Evolutionary conservation across 2,329 filamentous ascomycete genomes (phyloP).

Genomic region (Calonectria pteridis): DNA sequence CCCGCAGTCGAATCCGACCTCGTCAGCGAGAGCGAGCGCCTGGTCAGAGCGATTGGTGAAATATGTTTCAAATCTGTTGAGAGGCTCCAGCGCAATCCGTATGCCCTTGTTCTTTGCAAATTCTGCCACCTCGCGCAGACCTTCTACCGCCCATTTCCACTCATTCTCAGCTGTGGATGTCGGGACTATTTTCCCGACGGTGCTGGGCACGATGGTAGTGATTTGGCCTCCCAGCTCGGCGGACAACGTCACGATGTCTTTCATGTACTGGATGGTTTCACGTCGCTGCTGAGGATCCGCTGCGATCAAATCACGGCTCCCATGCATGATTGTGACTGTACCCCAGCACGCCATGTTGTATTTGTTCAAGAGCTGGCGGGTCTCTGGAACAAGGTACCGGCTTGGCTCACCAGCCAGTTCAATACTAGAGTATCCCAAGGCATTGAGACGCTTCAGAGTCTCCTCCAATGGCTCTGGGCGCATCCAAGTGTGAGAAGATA

Average conservation of each 20-base stretch:
- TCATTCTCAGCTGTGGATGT: conserved; percentile 33
- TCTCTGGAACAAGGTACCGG: conserved; percentile 12
- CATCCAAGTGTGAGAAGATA: conserved; percentile 40
- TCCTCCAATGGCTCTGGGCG: conserved; percentile 32
- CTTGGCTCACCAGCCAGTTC: conserved; percentile 34
- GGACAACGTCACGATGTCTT: conserved; percentile 31
- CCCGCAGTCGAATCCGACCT: conserved; percentile 29
- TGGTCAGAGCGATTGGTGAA: conserved; percentile 37
- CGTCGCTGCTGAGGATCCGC: conserved; percentile 27
- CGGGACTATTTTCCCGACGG: conserved; percentile 26
- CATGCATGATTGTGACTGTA: conserved; percentile 36
- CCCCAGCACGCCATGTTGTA: conserved; percentile 35
- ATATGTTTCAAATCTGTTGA: conserved; percentile 41
- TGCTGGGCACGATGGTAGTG: conserved; percentile 26
- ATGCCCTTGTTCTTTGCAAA: conserved; percentile 30
- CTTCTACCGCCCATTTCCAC: conserved; percentile 36
- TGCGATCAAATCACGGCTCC: conserved; percentile 33
- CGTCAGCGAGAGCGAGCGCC: conserved; percentile 34
- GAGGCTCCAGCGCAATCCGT: conserved; percentile 32
- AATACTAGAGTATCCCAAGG: conserved; percentile 32
- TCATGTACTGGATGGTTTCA: conserved; percentile 33
- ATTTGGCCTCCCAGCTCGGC: conserved; percentile 32
- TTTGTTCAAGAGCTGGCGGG: conserved; percentile 27
- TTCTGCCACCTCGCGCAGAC: conserved; percentile 23
- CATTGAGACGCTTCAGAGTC: conserved; percentile 29